A percentile compares a stretch with the other conserved stretches of the same genome.
phyloP scores from a whole-genome alignment of 2,329 filamentous ascomycete genomes.

The Pseudocercospora macadamiae region DNA sequence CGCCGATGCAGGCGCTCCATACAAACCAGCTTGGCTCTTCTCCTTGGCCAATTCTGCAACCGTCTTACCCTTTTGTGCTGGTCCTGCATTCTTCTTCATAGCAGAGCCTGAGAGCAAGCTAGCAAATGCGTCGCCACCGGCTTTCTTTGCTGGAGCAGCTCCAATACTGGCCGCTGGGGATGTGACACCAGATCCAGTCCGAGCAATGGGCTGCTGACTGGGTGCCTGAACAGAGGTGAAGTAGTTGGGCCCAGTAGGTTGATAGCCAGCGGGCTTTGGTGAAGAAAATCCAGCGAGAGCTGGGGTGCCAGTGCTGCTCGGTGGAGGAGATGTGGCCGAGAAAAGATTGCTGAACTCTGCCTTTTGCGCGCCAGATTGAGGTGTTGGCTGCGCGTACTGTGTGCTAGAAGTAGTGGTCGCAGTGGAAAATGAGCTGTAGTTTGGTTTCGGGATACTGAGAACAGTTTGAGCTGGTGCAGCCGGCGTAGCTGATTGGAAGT shows the following conservation, averaged over 20 bases:
- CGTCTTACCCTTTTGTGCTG: conserved; percentile 69
- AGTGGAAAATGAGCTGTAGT: conserved; percentile 47
- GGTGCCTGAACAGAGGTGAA: conserved; percentile 73
- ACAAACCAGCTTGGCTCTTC: conserved; percentile 92
- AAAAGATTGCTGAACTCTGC: conserved; percentile 81
- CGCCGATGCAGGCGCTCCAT: conserved; percentile 68
- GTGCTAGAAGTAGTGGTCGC: conserved; percentile 57
- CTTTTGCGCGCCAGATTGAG: conserved; percentile 79
- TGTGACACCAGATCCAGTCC: conserved; percentile 46
- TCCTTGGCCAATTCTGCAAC: conserved; percentile 97
- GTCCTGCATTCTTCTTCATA: conserved; percentile 55
- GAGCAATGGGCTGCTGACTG: conserved; percentile 41
- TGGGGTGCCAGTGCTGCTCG: conserved; percentile 55
- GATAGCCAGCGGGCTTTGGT: conserved; percentile 66
- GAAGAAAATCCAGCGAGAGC: conserved; percentile 40
- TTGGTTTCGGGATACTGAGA: conserved; percentile 40
- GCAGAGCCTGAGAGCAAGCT: conserved; percentile 74
- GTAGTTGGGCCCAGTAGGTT: conserved; percentile 86
- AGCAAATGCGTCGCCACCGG: conserved; percentile 83
- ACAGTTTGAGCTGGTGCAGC: conserved; percentile 50
- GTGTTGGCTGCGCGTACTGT: conserved; percentile 80
- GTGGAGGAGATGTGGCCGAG: conserved; percentile 76
- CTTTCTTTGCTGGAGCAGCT: conserved; percentile 44
- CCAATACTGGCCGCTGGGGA: conserved; percentile 39
- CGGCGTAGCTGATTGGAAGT: conserved; percentile 87